Conservation (phyloP, 805 yeast genomes). For the Candida maris region DNA sequence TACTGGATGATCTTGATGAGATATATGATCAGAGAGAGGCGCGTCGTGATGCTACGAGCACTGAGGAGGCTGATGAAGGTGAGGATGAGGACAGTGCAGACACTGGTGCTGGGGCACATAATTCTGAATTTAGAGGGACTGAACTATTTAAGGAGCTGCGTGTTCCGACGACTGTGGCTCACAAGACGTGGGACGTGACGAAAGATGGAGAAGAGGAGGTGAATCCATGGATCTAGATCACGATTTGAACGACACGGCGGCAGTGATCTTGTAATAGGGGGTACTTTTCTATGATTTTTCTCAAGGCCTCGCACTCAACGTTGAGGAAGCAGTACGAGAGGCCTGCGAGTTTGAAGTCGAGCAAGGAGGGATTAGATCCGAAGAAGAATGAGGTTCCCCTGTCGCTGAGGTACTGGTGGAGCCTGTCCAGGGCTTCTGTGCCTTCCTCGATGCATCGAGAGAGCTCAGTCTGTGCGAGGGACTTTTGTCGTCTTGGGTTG, state of each 20-base stretch:
- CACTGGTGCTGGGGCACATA: conserved; percentile 4
- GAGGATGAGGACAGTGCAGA: conserved; percentile 16
- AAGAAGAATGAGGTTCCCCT: conserved; percentile 7
- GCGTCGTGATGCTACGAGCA: conserved; percentile 15
- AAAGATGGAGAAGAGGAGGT: conserved; percentile 45
- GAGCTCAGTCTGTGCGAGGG: conserved; percentile 11
- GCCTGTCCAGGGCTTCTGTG: conserved; percentile 8
- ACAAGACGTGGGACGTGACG: conserved; percentile 49
- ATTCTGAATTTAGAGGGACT: conserved; percentile 34
- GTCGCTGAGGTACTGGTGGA: conserved; percentile 8
- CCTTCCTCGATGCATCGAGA: conserved; percentile 17
- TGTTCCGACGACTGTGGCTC: conserved; percentile 48
- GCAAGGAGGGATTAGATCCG: conserved; percentile 16
- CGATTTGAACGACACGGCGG: conserved; percentile 14
- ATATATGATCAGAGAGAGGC: conserved; percentile 43
- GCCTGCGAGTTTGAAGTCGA: conserved; percentile 25
- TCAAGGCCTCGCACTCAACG: conserved; percentile 11
- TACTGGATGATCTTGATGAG: conserved; percentile 71
- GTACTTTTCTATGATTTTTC: neutral
- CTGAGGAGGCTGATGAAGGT: conserved; percentile 6
- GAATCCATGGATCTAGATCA: conserved; percentile 58
- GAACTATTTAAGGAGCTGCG: conserved; percentile 47
- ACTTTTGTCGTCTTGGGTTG: conserved; percentile 4
- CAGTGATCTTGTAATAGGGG: conserved; percentile 13
- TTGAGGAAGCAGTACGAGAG: conserved; percentile 16